A percentile compares a stretch with the other conserved stretches of the same genome.
These are phyloP conservation scores for Emergomyces africanus DNA, from an alignment of 2,329 filamentous ascomycete species.

Conservation along the genomic window DNA sequence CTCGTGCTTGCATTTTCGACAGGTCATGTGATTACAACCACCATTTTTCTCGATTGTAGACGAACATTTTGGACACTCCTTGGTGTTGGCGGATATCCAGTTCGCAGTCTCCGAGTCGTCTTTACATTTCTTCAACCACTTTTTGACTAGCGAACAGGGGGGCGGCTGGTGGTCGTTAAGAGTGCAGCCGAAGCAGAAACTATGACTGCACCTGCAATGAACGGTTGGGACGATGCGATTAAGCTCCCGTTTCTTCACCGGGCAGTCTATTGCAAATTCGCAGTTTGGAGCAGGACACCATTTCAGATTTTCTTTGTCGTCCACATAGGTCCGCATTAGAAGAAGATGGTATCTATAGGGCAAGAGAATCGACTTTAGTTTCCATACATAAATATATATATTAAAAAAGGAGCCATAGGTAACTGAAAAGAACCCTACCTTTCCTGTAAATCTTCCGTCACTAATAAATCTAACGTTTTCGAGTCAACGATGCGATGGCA, in stretches of 20 bases:
- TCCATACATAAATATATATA: neutral
- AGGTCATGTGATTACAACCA: slow-evolving; percentile 97
- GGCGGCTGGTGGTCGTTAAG: slow-evolving; percentile 85
- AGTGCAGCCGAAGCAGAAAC: slow-evolving; percentile 92
- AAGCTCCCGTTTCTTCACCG: slow-evolving; percentile 76
- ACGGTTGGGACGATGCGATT: slow-evolving; percentile 81
- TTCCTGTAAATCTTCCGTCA: slow-evolving; percentile 43
- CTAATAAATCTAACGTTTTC: slow-evolving; percentile 68
- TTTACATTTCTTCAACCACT: slow-evolving; percentile 95
- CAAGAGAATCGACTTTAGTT: neutral
- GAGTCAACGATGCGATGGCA: slow-evolving; percentile 89
- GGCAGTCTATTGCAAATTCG: slow-evolving; percentile 80
- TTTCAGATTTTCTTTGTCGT: slow-evolving; percentile 88
- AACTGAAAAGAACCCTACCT: slow-evolving; percentile 30
- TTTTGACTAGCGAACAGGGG: slow-evolving; percentile 81
- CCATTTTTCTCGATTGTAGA: slow-evolving; percentile 99
- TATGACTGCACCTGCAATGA: slow-evolving; percentile 66
- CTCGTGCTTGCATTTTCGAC: slow-evolving; percentile 86
- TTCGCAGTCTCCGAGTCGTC: slow-evolving; percentile 98
- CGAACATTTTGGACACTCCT: slow-evolving; percentile 90
- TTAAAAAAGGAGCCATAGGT: neutral
- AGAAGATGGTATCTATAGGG: slow-evolving; percentile 61
- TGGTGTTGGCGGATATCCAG: slow-evolving; percentile 98
- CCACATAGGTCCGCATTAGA: slow-evolving; percentile 87
- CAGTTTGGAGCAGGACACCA: slow-evolving; percentile 99